Conservation (phyloP, 2,329 filamentous ascomycete genomes). For the Fusarium metavorans region DNA sequence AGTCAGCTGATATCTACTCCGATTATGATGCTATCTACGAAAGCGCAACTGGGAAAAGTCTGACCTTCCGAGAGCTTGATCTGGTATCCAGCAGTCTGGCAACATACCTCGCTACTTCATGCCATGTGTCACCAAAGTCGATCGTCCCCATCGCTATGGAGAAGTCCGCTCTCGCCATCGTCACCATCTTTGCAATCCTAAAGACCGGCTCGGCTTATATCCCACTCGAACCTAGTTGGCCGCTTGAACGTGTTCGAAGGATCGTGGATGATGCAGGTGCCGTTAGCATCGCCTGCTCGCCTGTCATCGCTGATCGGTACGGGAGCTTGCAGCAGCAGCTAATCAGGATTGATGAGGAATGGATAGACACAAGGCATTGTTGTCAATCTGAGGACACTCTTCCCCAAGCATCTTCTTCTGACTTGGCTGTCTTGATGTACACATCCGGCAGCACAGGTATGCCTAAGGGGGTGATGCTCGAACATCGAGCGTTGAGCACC, state of each 20-base stretch:
- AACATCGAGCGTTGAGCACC: neutral
- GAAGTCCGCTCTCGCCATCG: neutral
- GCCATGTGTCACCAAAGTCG: neutral
- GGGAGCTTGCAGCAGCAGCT: neutral
- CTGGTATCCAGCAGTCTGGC: neutral
- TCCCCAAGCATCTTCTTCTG: neutral
- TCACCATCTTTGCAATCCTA: neutral
- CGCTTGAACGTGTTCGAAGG: neutral
- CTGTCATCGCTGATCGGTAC: neutral
- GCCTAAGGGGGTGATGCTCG: neutral
- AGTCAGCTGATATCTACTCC: neutral
- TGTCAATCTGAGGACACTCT: rapidly evolving
- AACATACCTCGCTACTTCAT: neutral
- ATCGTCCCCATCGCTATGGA: neutral
- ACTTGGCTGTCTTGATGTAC: neutral
- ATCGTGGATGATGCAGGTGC: neutral
- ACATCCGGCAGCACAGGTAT: neutral
- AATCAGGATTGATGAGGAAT: neutral
- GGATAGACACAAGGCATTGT: neutral
- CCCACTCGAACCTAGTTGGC: neutral
- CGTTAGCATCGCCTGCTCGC: neutral
- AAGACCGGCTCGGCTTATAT: neutral
- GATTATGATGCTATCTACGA: neutral
- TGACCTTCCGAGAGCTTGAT: neutral
- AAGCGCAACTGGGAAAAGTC: neutral